Base-by-base conservation (phyloP, 176 grass and related monocot genomes). In the Leersia perrieri region DNA sequence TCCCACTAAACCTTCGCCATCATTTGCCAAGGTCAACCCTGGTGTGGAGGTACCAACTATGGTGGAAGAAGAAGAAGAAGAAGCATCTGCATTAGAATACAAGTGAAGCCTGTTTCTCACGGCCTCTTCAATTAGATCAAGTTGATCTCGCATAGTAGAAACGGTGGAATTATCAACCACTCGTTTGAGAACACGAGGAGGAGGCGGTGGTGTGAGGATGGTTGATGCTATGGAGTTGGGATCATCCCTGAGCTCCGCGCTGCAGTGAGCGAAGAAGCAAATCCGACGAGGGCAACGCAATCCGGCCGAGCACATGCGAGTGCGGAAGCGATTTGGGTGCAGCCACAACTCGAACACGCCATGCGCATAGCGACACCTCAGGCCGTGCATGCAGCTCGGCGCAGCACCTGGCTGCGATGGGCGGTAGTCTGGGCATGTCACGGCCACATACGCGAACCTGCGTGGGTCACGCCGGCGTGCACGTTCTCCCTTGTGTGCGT, bases 251-350 rank as follows among this genome's bases (percentile, higher is more conserved):
- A 42, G 75, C 85, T 94, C 73, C 4, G 31, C 36, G 13, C 5
- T 0, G 40, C 0, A 62, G 85, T 94, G 91, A 0, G 85, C 88
- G 18, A 94, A 88, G 78, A 94, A 94, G 82, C 91, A 91, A 18
- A 86, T 58, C n/a, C 11, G 63, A 13, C 88, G 85, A 1, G 33
- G 1, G 57, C 85, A 94, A 1, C 7, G 14, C 1, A 4, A 0
- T 2, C 83, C 83, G 20, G 9, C 51, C 3, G 80, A 34, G 77
- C 92, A 94, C 77, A 82, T 84, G 44, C 29, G 26, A 16, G 88
- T 91, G 68, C 88, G 88, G 55, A 85, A 94, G 3, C 58, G 28
- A 2, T 55, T 14, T 7, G 88, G 92, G 79, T 94, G 88, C 28
- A 91, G 65, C 88, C 85, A 91, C 12, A 58, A 44, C 86, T 94